phyloP scores from a whole-genome alignment of 164 flowering plant genomes.

The Brasenia schreberi region DNA sequence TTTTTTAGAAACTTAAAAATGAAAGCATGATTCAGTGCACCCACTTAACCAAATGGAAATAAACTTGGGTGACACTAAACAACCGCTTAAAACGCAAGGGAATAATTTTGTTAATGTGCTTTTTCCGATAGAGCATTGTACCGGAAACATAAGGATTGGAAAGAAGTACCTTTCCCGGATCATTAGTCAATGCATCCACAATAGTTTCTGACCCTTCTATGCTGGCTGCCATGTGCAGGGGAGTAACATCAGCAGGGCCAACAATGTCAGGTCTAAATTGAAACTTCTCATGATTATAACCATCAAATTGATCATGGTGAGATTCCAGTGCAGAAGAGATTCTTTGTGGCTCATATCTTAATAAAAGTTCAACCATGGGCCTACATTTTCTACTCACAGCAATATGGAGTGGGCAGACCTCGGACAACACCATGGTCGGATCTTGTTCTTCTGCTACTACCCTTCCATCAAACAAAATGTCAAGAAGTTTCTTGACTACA shows the following conservation, averaged over 20 bases:
- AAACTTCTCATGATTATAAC: conserved; percentile 6
- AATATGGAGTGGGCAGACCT: conserved; percentile 54
- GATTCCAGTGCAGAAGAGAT: conserved; percentile 10
- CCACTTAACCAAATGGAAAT: no score
- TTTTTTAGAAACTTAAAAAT: no score
- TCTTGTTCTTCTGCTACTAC: conserved; percentile 28
- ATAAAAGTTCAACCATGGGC: conserved; percentile 51
- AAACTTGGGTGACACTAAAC: no score
- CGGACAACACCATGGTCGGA: conserved; percentile 36
- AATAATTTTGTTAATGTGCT: no score
- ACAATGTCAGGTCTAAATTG: conserved; percentile 50
- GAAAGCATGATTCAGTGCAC: no score
- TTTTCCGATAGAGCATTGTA: no score
- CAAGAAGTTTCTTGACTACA: conserved; percentile 65
- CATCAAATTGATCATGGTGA: conserved; percentile 11
- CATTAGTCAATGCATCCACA: conserved; percentile 65
- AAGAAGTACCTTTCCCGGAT: conserved; percentile 56
- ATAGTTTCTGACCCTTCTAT: conserved; percentile 36
- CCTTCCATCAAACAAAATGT: conserved; percentile 35
- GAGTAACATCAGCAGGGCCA: conserved; percentile 72
- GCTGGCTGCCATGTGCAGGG: conserved; percentile 78
- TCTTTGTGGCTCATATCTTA: conserved; percentile 31
- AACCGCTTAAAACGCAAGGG: no score
- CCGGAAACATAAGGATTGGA: not conserved
- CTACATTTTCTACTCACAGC: conserved; percentile 61